A percentile compares a stretch with the other conserved stretches of the same genome.
phyloP scores from a whole-genome alignment of 1,284 basidiomycete genomes.

The Marasmius fiardii region DNA sequence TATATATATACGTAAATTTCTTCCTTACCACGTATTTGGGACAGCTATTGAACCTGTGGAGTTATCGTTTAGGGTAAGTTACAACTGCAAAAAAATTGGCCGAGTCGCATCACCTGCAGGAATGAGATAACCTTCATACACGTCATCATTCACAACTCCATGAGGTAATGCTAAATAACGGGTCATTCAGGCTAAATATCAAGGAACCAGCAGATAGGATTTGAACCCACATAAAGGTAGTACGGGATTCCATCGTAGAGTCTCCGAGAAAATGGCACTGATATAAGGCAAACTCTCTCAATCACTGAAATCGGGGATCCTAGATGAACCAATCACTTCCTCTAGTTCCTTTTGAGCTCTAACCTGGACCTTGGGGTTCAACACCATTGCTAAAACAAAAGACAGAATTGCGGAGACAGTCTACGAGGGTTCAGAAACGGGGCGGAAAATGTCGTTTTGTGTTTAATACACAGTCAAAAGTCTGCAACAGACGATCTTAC shows the following conservation, averaged over 20 bases:
- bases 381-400: conserved; percentile 2
- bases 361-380: not conserved
- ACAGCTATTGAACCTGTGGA: too few species aligned
- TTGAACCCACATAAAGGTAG: not conserved
- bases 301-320: not conserved
- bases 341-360: conserved; percentile 3
- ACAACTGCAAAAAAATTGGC: too few species aligned
- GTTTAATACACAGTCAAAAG: too few species aligned
- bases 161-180: not conserved
- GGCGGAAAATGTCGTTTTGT: too few species aligned
- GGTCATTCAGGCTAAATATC: not conserved
- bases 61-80: too few species aligned
- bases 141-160: too few species aligned
- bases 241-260: conserved; percentile 1
- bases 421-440: not conserved
- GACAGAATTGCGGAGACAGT: not conserved
- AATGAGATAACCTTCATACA: too few species aligned
- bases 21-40: not conserved
- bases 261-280: not conserved
- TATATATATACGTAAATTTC: not conserved
- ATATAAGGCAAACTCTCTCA: not conserved
- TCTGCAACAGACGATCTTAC: too few species aligned
- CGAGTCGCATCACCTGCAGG: too few species aligned
- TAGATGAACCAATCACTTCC: not conserved
- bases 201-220: not conserved